Evolutionary conservation across 345 rosid species (phyloP), one percentile per base, ranked within the genome.

Genomic region (Rhodamnia argentea): DNA sequence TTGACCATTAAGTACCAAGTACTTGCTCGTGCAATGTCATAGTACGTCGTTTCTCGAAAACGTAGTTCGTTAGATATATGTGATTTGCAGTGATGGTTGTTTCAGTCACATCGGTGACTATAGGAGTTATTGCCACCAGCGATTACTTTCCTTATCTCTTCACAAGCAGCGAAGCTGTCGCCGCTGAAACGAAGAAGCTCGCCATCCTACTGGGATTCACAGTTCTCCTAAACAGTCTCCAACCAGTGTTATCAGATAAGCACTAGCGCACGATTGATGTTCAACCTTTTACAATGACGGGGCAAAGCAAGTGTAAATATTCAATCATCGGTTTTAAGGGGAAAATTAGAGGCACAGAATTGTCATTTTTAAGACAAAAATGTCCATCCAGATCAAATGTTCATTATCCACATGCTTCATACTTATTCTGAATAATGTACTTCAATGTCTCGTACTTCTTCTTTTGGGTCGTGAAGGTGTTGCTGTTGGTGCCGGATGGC

Each of bases 401-500:
- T 26, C 29, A 54, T 60, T 54, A 78, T 15, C 42, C 37, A 62
- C 75, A 29, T 29, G 42, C 42, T 62, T 29, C 75, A 29, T 29
- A 62, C 14, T 62, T 62, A 62, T 62, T 29, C 22, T 62, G 6
- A 62, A 62, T 62, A 16, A 62, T 42, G 18, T 29, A 3, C 5
- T 62, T 29, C 11, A 29, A 29, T 6, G 4, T 29, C 37, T 29
- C 0, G 6, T 29, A 44, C 70, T 74, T 52, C 82, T 47, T 12
- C 29, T 85, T 59, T 70, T 20, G 82, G 20, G 60, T 50, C 14
- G 40, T 70, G 42, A 55, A 96, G 98, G 99, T 51, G 99, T 96
- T 89, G 98, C 98, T 59, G 90, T 96, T 89, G 99, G 98, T 87
- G 98, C 98, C 2, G 98, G 98, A 85, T 96, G 99, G 99, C 99